Evolutionary conservation across 305 asterid genomes (phyloP).

Genomic region (Solanum chacoense): DNA sequence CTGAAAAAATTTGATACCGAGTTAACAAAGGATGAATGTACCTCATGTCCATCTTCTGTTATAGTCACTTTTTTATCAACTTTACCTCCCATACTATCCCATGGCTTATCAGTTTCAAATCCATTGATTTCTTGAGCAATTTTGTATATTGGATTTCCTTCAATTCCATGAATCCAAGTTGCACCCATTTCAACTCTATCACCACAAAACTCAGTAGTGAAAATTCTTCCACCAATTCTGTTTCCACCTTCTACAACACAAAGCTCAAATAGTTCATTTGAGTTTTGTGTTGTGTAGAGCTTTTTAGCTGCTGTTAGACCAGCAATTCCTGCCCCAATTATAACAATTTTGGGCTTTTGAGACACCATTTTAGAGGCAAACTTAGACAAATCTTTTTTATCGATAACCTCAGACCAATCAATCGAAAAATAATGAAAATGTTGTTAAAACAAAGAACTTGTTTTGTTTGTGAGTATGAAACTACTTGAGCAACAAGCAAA

Average conservation of each 20-base stretch:
- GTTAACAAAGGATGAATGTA: slow-evolving; percentile 35
- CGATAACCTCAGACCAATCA: neutral
- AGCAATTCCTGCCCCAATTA: slow-evolving; percentile 92
- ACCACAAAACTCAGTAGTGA: slow-evolving; percentile 56
- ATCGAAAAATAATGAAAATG: neutral
- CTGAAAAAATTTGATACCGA: slow-evolving; percentile 45
- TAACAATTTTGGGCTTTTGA: slow-evolving; percentile 62
- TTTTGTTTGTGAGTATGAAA: neutral
- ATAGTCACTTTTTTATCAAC: slow-evolving; percentile 36
- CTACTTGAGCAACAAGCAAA: neutral
- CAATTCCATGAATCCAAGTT: slow-evolving; percentile 92
- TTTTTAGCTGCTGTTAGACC: slow-evolving; percentile 77
- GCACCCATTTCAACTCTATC: slow-evolving; percentile 84
- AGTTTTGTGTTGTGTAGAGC: slow-evolving; percentile 34
- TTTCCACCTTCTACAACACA: slow-evolving; percentile 68
- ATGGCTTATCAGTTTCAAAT: slow-evolving; percentile 46
- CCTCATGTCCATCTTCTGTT: slow-evolving; percentile 57
- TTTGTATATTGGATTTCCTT: slow-evolving; percentile 61
- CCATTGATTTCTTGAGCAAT: slow-evolving; percentile 43
- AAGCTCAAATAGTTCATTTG: slow-evolving; percentile 37
- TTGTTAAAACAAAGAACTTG: neutral
- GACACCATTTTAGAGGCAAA: slow-evolving; percentile 39
- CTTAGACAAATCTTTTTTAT: neutral
- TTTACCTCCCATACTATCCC: slow-evolving; percentile 75
- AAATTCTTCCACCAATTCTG: slow-evolving; percentile 77